phyloP scores from a whole-genome alignment of 129 eudicot genomes.

The Erigeron canadensis region DNA sequence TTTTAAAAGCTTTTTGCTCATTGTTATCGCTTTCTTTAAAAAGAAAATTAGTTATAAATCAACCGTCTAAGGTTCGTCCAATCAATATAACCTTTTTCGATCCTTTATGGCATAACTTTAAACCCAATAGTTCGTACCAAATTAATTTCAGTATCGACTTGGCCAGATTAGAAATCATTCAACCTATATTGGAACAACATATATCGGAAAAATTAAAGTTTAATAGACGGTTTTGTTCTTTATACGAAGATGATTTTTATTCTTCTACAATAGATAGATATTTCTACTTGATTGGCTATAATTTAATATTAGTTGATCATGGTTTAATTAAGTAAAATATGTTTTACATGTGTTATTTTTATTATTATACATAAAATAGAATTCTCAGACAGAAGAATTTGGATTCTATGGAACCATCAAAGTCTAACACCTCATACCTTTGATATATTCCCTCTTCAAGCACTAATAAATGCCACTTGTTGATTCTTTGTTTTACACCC shows the following conservation, averaged over 20 bases:
- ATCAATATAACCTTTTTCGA: conserved; percentile 8
- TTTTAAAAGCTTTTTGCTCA: conserved; percentile 8
- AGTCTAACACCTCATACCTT: conserved; percentile 67
- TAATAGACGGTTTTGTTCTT: too few species aligned
- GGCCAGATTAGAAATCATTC: too few species aligned
- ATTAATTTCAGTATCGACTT: too few species aligned
- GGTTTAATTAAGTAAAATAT: background rate
- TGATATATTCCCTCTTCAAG: conserved; percentile 59
- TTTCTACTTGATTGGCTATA: too few species aligned
- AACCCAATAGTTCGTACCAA: too few species aligned
- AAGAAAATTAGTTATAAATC: conserved; percentile 39
- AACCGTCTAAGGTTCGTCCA: too few species aligned
- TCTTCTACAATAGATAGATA: too few species aligned
- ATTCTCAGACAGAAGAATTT: conserved; percentile 8
- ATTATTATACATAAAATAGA: background rate
- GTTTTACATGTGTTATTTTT: conserved; percentile 10
- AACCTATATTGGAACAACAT: too few species aligned
- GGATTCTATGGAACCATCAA: conserved; percentile 45
- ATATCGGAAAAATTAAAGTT: too few species aligned
- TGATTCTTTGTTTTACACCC: conserved; percentile 44
- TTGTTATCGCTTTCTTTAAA: conserved; percentile 19
- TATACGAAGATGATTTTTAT: too few species aligned
- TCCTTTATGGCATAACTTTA: too few species aligned
- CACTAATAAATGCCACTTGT: conserved; percentile 47
- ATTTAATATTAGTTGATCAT: background rate